Percentiles rank a stretch among this genome's conserved stretches.
Evolutionary conservation across 1,284 basidiomycete species (phyloP).

Genomic region (Uromyces viciae-fabae): DNA sequence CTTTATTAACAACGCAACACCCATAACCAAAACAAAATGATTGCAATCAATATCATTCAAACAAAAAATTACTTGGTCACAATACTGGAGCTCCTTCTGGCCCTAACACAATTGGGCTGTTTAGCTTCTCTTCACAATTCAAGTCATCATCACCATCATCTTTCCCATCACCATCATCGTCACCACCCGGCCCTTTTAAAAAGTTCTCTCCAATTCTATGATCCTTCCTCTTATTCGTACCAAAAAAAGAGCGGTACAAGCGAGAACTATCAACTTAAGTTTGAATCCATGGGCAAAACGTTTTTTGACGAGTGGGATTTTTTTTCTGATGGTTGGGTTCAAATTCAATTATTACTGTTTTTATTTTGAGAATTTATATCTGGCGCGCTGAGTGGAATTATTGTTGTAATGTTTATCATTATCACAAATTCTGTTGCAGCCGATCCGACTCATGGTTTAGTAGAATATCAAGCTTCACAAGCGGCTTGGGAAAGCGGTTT

Average conservation of each 20-base stretch:
- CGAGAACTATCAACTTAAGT: not conserved
- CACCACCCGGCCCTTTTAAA: not conserved
- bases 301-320: constrained; percentile 42
- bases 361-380: not conserved
- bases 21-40: no score
- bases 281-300: constrained; percentile 15
- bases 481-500: constrained; percentile 61
- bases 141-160: not conserved
- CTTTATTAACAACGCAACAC: no score
- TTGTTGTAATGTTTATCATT: not conserved
- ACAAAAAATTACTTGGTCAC: no score
- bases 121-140: no score
- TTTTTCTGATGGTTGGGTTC: constrained; percentile 20
- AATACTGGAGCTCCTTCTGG: no score
- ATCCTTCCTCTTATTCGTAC: not conserved
- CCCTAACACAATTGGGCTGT: no score
- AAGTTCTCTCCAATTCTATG: not conserved
- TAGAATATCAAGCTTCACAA: constrained; percentile 61
- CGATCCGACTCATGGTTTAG: constrained; percentile 77
- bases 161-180: not conserved
- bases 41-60: no score
- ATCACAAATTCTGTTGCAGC: constrained; percentile 42
- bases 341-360: not conserved
- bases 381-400: no score
- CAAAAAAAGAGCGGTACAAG: not conserved